Evolutionary conservation across 495 filamentous ascomycete genomes (phyloP).

Genomic region (Aspergillus mulundensis): DNA sequence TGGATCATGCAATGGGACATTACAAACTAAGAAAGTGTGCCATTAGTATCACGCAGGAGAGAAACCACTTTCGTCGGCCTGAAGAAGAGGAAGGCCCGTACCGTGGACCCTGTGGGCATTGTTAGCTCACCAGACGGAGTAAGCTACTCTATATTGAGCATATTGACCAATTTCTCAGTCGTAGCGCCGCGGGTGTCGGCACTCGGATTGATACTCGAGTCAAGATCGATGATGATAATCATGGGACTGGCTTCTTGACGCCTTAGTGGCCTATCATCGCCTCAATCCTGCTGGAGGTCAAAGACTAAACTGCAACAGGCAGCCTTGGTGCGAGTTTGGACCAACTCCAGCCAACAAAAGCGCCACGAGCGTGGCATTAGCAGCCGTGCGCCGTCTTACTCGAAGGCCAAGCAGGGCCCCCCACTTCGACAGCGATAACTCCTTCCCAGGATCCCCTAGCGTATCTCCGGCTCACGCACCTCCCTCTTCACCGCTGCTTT

Average conservation of each 20-base stretch:
- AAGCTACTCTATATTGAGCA: not conserved
- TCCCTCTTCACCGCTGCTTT: slow-evolving; percentile 48
- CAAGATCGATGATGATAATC: slow-evolving; percentile 11
- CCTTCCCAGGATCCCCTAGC: slow-evolving; percentile 33
- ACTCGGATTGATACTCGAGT: slow-evolving; percentile 5
- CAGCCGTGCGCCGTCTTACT: not conserved
- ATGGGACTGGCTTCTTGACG: slow-evolving; percentile 18
- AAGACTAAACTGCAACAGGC: slow-evolving; percentile 3
- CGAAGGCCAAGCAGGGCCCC: slow-evolving; percentile 17
- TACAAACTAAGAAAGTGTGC: too few species aligned
- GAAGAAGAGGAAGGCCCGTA: not conserved
- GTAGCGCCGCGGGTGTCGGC: not conserved
- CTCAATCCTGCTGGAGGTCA: not conserved
- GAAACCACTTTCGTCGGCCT: not conserved
- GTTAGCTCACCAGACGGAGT: not conserved
- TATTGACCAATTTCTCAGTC: not conserved
- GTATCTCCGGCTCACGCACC: slow-evolving; percentile 32
- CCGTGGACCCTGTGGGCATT: not conserved
- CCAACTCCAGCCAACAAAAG: slow-evolving; percentile 12
- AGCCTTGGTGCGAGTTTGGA: slow-evolving; percentile 4
- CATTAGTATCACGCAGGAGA: too few species aligned
- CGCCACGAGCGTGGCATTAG: slow-evolving; percentile 12
- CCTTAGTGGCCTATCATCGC: slow-evolving; percentile 9
- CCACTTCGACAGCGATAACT: slow-evolving; percentile 28
- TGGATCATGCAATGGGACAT: not conserved